A percentile compares a stretch with the other conserved stretches of the same genome.
Evolutionary conservation across 176 grass and related monocot species (phyloP).

Genomic region (Oryza meridionalis): DNA sequence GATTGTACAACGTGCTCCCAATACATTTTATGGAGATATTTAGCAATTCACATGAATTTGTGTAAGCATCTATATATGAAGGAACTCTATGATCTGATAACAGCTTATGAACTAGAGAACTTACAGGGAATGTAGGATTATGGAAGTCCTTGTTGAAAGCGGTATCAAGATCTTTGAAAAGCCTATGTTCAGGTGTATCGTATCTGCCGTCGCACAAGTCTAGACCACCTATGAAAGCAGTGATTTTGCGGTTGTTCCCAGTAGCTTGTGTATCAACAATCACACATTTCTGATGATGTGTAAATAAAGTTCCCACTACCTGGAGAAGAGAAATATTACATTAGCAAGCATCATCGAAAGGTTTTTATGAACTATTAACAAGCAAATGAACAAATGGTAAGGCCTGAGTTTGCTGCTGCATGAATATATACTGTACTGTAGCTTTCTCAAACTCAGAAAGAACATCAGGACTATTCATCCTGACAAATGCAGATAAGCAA

Average conservation of each 20-base stretch:
- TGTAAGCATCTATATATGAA: not conserved
- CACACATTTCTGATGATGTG: constrained; percentile 98
- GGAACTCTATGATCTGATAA: not conserved
- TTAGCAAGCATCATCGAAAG: not conserved
- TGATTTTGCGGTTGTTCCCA: constrained; percentile 92
- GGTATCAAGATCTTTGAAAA: constrained; percentile 63
- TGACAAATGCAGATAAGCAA: not conserved
- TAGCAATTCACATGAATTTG: not conserved
- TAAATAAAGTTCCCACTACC: constrained; percentile 95
- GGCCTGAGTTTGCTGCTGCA: not conserved
- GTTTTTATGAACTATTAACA: not conserved
- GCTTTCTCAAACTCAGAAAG: not conserved
- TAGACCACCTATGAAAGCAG: constrained; percentile 91
- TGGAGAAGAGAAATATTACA: constrained; percentile 24
- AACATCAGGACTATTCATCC: not conserved
- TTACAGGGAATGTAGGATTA: constrained; percentile 71
- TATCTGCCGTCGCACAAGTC: constrained; percentile 97
- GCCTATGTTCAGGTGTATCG: constrained; percentile 82
- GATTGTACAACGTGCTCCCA: not conserved
- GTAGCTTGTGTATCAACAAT: constrained; percentile 79
- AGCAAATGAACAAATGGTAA: not conserved
- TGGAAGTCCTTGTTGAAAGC: constrained; percentile 66
- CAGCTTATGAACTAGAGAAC: not conserved
- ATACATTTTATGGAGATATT: not conserved
- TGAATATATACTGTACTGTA: not conserved